Conservation (phyloP, 2,329 filamentous ascomycete species). For the Colletotrichum limetticola region DNA sequence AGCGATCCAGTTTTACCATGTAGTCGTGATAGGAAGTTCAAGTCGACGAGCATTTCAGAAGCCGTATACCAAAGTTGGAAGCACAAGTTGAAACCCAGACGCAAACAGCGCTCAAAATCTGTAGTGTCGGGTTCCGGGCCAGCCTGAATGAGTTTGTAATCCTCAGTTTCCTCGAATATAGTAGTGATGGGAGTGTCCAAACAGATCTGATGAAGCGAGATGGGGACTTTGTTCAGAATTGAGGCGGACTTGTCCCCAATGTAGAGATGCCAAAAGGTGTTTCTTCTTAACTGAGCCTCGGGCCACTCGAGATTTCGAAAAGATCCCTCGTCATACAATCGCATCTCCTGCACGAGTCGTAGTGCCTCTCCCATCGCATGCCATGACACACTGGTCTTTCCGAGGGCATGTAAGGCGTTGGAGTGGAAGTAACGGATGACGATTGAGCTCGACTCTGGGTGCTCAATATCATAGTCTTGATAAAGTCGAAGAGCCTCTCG, state of each 20-base stretch:
- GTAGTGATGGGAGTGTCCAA: slow-evolving; percentile 53
- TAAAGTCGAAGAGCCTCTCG: slow-evolving; percentile 50
- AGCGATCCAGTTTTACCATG: background rate
- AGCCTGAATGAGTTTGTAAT: background rate
- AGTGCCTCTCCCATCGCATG: slow-evolving; percentile 57
- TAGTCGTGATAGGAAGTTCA: slow-evolving; percentile 5
- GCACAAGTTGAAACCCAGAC: background rate
- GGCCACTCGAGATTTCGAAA: slow-evolving; percentile 45
- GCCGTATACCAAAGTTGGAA: slow-evolving; percentile 17
- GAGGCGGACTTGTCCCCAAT: slow-evolving; percentile 53
- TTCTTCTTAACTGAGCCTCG: slow-evolving; percentile 50
- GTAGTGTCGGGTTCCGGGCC: background rate
- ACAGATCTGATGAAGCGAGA: slow-evolving; percentile 55
- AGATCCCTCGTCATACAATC: slow-evolving; percentile 52
- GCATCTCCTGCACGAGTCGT: slow-evolving; percentile 54
- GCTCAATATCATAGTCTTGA: slow-evolving; percentile 53
- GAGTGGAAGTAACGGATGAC: slow-evolving; percentile 57
- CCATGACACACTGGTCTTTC: slow-evolving; percentile 55
- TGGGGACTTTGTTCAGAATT: slow-evolving; percentile 52
- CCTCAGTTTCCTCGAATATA: background rate
- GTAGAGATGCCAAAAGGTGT: slow-evolving; percentile 52
- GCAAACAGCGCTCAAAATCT: slow-evolving; percentile 8
- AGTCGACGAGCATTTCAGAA: slow-evolving; percentile 19
- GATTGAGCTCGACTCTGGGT: slow-evolving; percentile 54
- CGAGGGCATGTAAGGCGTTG: slow-evolving; percentile 55